Evolutionary conservation across 768 basidiomycete species (phyloP), one percentile per base, ranked within the genome.

Genomic region (Russula lepida): DNA sequence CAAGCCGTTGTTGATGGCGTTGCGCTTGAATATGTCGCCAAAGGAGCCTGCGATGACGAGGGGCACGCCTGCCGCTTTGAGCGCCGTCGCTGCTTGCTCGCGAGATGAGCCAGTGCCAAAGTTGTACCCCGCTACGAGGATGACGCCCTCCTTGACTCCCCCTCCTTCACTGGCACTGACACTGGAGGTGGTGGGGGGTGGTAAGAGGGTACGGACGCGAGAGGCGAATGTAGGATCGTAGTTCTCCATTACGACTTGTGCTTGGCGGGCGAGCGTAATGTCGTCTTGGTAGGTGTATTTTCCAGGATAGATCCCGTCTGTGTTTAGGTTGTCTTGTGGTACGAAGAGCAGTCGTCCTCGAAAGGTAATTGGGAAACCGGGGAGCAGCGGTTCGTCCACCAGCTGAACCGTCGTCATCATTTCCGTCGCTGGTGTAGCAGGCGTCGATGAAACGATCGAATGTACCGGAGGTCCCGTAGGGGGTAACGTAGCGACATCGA

Each of bases 281-380:
- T 98, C 97, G 71, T 99, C 97, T 74, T 97, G 94, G 74, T 99
- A 99, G 6, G 95, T 99, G 74, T 97, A 98, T 74, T 97, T 98
- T 21, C 95, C 95, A 0, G 97, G 97, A 75, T 99, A 99, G 69
- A 99, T 92, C 1, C 90, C 97, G 69, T 99, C 97, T 1, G 97
- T 99, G 72, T 95, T 98, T 62, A 99, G 74, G 70, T 99, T 99
- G 73, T 99, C 97, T 69, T 98, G 94, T 0, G 97, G 97, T 0
- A 85, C 82, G 69, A 98, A 99, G 44, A 98, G 75, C n/a, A 98
- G 75, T 0, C 86, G 84, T 1, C 97, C 97, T 0, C 81, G 73
- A 74, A 99, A 97, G 28, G 76, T 74, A 19, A 81, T 71, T 0
- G 97, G 97, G 80, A 99, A 98, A 1, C 86, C 86, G 4, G 84